A percentile compares a stretch with the other conserved stretches of the same genome.
These are phyloP conservation scores for Rachicladosporium sp. DNA, from an alignment of 2,329 filamentous ascomycete species.

Conservation along the genomic window DNA sequence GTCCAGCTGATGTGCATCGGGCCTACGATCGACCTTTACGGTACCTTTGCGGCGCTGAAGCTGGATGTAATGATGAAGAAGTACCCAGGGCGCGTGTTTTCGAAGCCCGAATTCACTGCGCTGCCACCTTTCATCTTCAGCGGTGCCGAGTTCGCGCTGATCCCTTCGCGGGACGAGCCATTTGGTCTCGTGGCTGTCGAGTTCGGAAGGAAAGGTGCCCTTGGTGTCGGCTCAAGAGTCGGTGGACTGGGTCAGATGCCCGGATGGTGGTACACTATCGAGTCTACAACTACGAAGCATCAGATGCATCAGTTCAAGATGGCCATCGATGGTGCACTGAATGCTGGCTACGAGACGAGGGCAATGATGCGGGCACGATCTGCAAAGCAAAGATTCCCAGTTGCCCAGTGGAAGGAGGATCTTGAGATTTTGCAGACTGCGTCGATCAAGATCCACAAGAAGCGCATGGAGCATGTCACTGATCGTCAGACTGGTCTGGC, in stretches of 20 bases:
- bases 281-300: constrained; percentile 51
- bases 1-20: constrained; percentile 52
- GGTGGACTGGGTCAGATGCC: constrained; percentile 58
- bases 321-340: constrained; percentile 48
- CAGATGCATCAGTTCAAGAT: constrained; percentile 52
- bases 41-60: constrained; percentile 55
- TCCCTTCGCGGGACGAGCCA: constrained; percentile 56
- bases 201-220: constrained; percentile 54
- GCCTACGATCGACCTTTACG: constrained; percentile 56
- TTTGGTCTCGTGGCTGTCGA: constrained; percentile 58
- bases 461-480: constrained; percentile 19
- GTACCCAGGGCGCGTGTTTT: constrained; percentile 53
- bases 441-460: constrained; percentile 45
- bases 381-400: constrained; percentile 54
- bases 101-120: constrained; percentile 55
- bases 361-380: constrained; percentile 53
- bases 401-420: constrained; percentile 54
- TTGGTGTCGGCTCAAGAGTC: constrained; percentile 54
- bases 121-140: constrained; percentile 54
- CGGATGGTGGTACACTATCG: constrained; percentile 59
- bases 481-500: constrained; percentile 1
- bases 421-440: constrained; percentile 49
- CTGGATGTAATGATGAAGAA: constrained; percentile 51
- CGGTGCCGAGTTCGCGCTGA: constrained; percentile 55
- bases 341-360: constrained; percentile 42